Evolutionary conservation across 2,329 filamentous ascomycete genomes (phyloP).

Genomic region (Fusarium odoratissimum): DNA sequence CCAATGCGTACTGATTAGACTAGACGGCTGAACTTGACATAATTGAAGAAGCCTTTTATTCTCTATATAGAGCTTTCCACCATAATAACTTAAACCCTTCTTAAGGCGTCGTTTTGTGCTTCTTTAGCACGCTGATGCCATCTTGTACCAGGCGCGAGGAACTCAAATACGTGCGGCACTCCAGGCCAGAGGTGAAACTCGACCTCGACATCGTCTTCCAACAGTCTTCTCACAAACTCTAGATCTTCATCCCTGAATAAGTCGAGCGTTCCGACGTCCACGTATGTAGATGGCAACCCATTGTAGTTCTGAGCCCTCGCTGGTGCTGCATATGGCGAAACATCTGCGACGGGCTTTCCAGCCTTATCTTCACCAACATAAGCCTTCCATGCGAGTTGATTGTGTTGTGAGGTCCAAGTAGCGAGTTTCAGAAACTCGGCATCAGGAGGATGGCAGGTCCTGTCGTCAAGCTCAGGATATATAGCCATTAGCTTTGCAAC

Average conservation of each 20-base stretch:
- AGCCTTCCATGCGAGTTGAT: conserved; percentile 26
- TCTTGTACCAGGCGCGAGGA: conserved; percentile 23
- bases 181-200: conserved; percentile 42
- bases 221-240: conserved; percentile 32
- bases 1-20: neutral
- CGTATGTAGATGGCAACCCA: conserved; percentile 28
- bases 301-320: conserved; percentile 24
- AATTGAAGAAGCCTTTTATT: no score
- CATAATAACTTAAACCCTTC: conserved; percentile 2
- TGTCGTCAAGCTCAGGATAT: conserved; percentile 38
- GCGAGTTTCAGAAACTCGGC: conserved; percentile 18
- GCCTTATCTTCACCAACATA: conserved; percentile 39
- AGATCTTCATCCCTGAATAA: conserved; percentile 36
- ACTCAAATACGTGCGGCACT: conserved; percentile 39
- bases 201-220: conserved; percentile 36
- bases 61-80: neutral
- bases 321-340: conserved; percentile 36
- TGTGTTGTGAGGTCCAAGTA: conserved; percentile 19
- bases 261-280: conserved; percentile 37
- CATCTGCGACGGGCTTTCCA: conserved; percentile 13
- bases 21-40: neutral
- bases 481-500: conserved; percentile 32
- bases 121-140: conserved; percentile 24
- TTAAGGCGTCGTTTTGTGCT: conserved; percentile 23
- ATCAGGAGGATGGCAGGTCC: neutral